Evolutionary conservation across 768 basidiomycete species (phyloP).

Genomic region (Suillus subaureus): DNA sequence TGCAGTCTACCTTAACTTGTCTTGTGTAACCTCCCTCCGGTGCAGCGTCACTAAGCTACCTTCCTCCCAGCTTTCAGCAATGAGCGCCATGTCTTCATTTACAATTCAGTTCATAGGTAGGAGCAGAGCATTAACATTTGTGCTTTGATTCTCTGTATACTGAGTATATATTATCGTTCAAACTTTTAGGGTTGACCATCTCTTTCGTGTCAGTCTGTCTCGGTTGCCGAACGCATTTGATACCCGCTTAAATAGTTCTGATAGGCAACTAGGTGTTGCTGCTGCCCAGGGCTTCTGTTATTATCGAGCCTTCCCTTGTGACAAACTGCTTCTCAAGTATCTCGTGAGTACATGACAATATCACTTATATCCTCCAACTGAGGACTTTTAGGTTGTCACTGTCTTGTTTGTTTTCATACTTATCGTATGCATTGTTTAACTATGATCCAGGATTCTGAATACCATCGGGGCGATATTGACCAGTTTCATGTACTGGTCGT

Average conservation of each 20-base stretch:
- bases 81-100: not conserved
- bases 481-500: conserved; percentile 1
- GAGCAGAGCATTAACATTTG: not conserved
- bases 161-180: not conserved
- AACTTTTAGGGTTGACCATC: not conserved
- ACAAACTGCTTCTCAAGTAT: conserved; percentile 6
- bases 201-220: not conserved
- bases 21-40: not conserved
- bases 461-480: not conserved
- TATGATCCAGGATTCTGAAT: not conserved
- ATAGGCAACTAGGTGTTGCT: conserved; percentile 7
- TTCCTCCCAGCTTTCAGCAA: not conserved
- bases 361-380: not conserved
- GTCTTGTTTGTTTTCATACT: not conserved
- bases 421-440: not conserved
- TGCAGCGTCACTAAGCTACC: not conserved
- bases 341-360: not conserved
- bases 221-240: not conserved
- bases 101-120: not conserved
- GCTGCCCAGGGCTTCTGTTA: not conserved
- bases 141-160: not conserved
- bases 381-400: not conserved
- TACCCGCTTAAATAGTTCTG: not conserved
- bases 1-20: not conserved
- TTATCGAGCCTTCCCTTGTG: conserved; percentile 6